Base-by-base conservation (phyloP, 495 filamentous ascomycete species). In the Xylaria nigripes region DNA sequence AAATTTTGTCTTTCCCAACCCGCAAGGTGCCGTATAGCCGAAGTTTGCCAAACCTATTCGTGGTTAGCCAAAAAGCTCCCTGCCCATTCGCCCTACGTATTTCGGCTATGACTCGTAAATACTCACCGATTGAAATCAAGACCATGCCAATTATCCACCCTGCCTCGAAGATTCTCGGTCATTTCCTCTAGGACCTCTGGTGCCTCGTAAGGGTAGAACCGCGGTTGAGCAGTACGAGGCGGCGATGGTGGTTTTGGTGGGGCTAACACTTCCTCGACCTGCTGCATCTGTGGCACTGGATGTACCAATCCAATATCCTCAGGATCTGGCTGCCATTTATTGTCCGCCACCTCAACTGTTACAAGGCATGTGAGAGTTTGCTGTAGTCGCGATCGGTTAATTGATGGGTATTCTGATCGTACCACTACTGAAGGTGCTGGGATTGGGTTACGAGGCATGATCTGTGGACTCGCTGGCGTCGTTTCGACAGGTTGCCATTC, bases 81-180 rank as follows among this genome's bases (percentile, higher is more conserved):
- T 36, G 32, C 10, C n/a, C 32, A 36, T 12, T 36, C 10, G 4
- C 27, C 27, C 4, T 4, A 10, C 5, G 27, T 30, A 6, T 32
- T 5, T 12, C 27, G 10, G 21, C 19, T 18, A 12, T 27, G 16
- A 8, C 47, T 43, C 23, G 9, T 12, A 40, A 9, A 2, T 40
- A 57, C 74, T 51, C 78, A 90, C 86, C 90, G 81, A 63, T 81
- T 77, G 66, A 96, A 97, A 63, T 99, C 94, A n/a, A 97, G 75
- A 0, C 93, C 94, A 67, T 99, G 93, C 93, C 93, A 99, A 60
- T 99, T 96, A 56, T 99, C 93, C 18, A 97, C 93, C 32, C 89
- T 83, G 41, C 76, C 80, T 45, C 87, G 83, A 53, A 99, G 70
- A 58, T 85, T 87, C 63, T 97, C 90, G 2, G 91, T 94, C 62